phyloP scores from a whole-genome alignment of 1,139 yeast genomes.

The Yamadazyma jaroonii region DNA sequence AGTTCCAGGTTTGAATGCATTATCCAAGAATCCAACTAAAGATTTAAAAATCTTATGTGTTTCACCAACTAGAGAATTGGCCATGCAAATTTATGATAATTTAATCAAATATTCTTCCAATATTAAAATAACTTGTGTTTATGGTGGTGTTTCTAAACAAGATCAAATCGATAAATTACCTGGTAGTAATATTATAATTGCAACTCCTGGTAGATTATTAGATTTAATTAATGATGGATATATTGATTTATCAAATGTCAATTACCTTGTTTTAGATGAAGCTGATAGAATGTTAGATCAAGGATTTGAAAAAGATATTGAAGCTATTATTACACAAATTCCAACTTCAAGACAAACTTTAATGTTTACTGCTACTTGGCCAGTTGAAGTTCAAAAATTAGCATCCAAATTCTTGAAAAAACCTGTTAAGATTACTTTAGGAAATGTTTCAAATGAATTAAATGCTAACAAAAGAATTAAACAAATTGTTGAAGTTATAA shows the following conservation, averaged over 20 bases:
- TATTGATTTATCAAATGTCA: constrained; percentile 62
- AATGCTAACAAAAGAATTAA: constrained; percentile 91
- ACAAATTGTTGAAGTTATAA: constrained; percentile 90
- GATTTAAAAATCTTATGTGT: constrained; percentile 78
- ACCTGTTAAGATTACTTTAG: constrained; percentile 89
- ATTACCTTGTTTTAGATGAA: constrained; percentile 88
- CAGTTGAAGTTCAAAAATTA: constrained; percentile 87
- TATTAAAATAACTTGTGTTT: constrained; percentile 77
- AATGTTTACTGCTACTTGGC: constrained; percentile 91
- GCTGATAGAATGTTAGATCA: constrained; percentile 97
- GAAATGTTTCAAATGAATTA: constrained; percentile 85
- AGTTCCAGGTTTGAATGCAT: constrained; percentile 87
- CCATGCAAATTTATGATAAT: constrained; percentile 89
- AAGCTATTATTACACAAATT: constrained; percentile 65
- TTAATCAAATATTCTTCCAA: constrained; percentile 66
- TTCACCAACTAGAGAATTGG: constrained; percentile 97
- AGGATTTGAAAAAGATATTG: constrained; percentile 96
- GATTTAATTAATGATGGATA: constrained; percentile 91
- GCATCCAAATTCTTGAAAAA: constrained; percentile 81
- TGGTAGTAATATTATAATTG: constrained; percentile 72
- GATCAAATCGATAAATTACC: constrained; percentile 74
- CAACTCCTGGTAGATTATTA: constrained; percentile 94
- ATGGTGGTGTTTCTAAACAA: constrained; percentile 97
- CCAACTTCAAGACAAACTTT: constrained; percentile 65
- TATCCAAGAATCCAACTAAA: constrained; percentile 41